Base-by-base conservation (phyloP, 2,329 filamentous ascomycete genomes). In the Diplodia mutila region DNA sequence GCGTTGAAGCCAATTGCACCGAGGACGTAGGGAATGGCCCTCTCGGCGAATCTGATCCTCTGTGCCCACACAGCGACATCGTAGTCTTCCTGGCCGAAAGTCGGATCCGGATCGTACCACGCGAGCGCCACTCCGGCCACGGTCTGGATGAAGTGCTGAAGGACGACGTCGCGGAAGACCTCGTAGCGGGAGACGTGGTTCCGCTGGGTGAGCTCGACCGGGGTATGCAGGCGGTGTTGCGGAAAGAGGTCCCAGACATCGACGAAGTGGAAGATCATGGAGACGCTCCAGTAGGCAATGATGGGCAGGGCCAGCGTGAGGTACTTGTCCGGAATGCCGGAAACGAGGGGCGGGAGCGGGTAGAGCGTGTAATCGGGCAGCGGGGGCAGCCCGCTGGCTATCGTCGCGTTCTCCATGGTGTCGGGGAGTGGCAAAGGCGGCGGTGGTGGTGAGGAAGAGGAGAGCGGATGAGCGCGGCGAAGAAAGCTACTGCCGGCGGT, bases 171-270 rank as follows among this genome's bases (percentile, higher is more conserved):
- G 78, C 92, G 90, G 70, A 94, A 88, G 3, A 97, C 93, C 75
- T 97, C 90, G 81, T 87, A 92, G 70, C 93, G 88, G 55, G 91
- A 87, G 65, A 93, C 94, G 75, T 92, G 92, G 80, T 97, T 97
- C 73, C 94, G 88, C 79, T 92, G 92, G 42, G 89, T 78, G 70
- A 98, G 91, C 80, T 98, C 94, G 64, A 93, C 93, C 16, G 95
- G 95, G 0, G 95, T 98, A 81, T 99, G 95, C 51, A 99, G 85
- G 70, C 95, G 91, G 81, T 98, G 97, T 74, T 96, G 88, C 21
- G 94, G 90, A 78, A 94, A 97, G 46, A 94, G 82, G 78, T 97
- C 92, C 80, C 90, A 89, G 68, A 89, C 84, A 80, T 99, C 95
- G 75, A 98, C 89, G 72, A 89, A 76, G 83, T 98, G 94, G 83